Percentiles rank a stretch among this genome's conserved stretches.
Conservation (phyloP, 2,329 filamentous ascomycete species). For the Huntiella abstrusa region DNA sequence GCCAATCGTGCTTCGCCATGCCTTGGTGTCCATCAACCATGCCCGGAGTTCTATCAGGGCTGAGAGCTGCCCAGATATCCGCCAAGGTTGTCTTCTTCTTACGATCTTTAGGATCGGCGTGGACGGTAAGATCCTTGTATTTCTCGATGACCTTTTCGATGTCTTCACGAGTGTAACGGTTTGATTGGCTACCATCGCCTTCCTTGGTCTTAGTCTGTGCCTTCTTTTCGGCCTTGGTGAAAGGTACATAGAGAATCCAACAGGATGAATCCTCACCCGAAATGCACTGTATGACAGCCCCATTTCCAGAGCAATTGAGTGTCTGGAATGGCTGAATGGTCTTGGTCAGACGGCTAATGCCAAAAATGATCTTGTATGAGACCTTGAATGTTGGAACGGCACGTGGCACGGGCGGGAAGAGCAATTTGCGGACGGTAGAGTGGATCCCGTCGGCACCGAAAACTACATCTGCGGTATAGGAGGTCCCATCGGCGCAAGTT, state of each 20-base stretch:
- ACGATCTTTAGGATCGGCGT: neutral
- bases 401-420: neutral
- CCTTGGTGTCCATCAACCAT: conserved; percentile 19
- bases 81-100: neutral
- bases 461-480: conserved; percentile 20
- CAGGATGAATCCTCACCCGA: neutral
- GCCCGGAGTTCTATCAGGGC: conserved; percentile 7
- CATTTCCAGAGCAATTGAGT: neutral
- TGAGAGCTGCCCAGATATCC: conserved; percentile 1
- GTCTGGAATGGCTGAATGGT: neutral
- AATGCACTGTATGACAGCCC: neutral
- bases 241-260: conserved; percentile 6
- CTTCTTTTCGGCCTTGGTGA: neutral
- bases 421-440: conserved; percentile 16
- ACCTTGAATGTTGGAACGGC: neutral
- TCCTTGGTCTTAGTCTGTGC: neutral
- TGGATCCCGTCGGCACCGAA: conserved; percentile 25
- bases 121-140: neutral
- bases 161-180: neutral
- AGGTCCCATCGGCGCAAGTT: conserved; percentile 18
- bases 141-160: neutral
- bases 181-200: too few species aligned
- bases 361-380: neutral
- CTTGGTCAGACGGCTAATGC: neutral
- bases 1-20: conserved; percentile 16